Evolutionary conservation across 257 asterid genomes (phyloP).

Genomic region (Solanum virginianum): DNA sequence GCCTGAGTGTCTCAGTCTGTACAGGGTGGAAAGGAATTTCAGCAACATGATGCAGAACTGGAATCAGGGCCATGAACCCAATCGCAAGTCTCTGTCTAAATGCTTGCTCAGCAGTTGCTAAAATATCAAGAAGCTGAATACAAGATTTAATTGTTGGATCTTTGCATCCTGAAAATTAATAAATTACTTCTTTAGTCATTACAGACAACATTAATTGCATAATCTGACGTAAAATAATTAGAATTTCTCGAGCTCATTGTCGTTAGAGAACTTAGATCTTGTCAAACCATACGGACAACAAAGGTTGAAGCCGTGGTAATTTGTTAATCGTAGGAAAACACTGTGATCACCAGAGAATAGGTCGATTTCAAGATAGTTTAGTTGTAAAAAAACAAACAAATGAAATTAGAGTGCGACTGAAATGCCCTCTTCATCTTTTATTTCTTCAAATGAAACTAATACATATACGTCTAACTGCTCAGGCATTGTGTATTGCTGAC

Average conservation of each 20-base stretch:
- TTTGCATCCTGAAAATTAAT: conserved; percentile 45
- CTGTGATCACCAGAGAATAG: neutral
- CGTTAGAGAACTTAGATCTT: neutral
- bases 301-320: neutral
- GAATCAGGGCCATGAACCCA: conserved; percentile 75
- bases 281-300: neutral
- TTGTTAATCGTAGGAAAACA: neutral
- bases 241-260: neutral
- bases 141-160: conserved; percentile 72
- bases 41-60: conserved; percentile 62
- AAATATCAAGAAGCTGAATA: conserved; percentile 68
- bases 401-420: neutral
- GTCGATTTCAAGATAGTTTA: neutral
- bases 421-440: neutral
- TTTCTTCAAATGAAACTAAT: neutral
- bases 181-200: neutral
- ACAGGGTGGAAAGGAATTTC: conserved; percentile 79
- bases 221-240: neutral
- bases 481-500: neutral
- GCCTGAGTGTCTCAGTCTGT: conserved; percentile 56
- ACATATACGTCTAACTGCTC: neutral
- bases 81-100: conserved; percentile 67
- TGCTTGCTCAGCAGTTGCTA: conserved; percentile 56
- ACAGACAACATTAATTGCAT: neutral
- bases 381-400: neutral